phyloP scores from a whole-genome alignment of 257 asterid species.

The Solanum microdontum region DNA sequence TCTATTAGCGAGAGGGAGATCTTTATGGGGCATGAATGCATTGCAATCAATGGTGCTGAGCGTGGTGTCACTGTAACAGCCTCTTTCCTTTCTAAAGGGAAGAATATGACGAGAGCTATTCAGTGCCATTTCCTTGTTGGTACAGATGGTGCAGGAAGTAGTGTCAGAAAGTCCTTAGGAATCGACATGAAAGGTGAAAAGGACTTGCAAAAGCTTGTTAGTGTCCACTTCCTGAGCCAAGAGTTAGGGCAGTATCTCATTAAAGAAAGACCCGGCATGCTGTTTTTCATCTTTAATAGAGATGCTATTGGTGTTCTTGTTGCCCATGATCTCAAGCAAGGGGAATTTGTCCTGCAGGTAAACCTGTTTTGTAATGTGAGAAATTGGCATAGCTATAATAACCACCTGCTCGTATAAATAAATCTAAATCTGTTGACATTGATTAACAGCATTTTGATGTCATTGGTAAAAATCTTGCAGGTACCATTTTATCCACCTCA shows the following conservation, averaged over 20 bases:
- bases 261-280: conserved; percentile 87
- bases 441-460: neutral
- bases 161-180: conserved; percentile 59
- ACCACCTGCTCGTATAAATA: neutral
- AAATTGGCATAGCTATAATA: neutral
- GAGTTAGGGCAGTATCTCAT: conserved; percentile 76
- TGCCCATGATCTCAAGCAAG: conserved; percentile 84
- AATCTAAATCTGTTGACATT: neutral
- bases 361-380: neutral
- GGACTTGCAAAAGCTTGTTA: conserved; percentile 76
- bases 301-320: conserved; percentile 89
- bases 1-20: conserved; percentile 32
- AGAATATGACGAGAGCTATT: conserved; percentile 25
- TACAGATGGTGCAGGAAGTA: conserved; percentile 89
- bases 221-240: conserved; percentile 72
- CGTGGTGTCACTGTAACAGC: conserved; percentile 46
- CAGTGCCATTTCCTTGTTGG: conserved; percentile 66
- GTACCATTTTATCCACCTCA: conserved; percentile 96
- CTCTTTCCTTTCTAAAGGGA: conserved; percentile 35
- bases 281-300: conserved; percentile 71
- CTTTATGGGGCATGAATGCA: conserved; percentile 76
- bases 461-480: conserved; percentile 23
- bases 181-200: conserved; percentile 67
- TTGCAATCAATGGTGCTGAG: conserved; percentile 30
- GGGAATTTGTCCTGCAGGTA: conserved; percentile 97